Conservation (phyloP, 192 early-diverging fungal genomes). For the Podochytrium sp. region DNA sequence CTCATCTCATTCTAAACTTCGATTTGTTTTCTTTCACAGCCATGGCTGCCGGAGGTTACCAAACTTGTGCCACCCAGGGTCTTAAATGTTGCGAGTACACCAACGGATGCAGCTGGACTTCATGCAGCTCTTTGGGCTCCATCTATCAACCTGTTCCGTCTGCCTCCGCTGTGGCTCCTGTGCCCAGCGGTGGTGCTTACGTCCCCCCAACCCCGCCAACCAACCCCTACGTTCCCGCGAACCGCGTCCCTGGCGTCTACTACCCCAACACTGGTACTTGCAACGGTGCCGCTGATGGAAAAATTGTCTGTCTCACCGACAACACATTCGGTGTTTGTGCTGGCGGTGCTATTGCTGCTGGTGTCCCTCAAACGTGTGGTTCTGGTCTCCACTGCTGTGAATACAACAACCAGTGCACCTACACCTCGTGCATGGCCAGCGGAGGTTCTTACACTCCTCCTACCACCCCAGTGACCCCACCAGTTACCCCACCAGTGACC, state of each 20-base stretch:
- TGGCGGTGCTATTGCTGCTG: background rate
- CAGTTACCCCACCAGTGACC: background rate
- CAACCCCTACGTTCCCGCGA: too few relatives aligned
- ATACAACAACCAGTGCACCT: slow-evolving; percentile 1
- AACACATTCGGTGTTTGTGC: slow-evolving; percentile 6
- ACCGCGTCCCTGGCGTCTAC: too few relatives aligned
- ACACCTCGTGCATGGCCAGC: background rate
- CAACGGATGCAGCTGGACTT: background rate
- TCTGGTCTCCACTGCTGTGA: slow-evolving; percentile 3
- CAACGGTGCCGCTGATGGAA: background rate
- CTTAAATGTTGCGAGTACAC: too few relatives aligned
- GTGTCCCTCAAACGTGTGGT: background rate
- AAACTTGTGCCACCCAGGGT: too few relatives aligned
- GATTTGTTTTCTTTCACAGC: too few relatives aligned
- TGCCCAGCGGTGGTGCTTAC: background rate
- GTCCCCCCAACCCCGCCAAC: too few relatives aligned
- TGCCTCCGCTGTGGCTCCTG: background rate
- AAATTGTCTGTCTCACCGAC: background rate
- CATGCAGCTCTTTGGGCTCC: background rate
- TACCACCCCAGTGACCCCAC: background rate
- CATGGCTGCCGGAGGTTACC: too few relatives aligned
- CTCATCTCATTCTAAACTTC: too few relatives aligned
- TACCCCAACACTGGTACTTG: slow-evolving; percentile 14
- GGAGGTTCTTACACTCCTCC: too few relatives aligned
- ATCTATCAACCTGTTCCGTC: background rate